Base-by-base conservation (phyloP, 176 grass and related monocot genomes). In the Hsuehochloa calcarea region DNA sequence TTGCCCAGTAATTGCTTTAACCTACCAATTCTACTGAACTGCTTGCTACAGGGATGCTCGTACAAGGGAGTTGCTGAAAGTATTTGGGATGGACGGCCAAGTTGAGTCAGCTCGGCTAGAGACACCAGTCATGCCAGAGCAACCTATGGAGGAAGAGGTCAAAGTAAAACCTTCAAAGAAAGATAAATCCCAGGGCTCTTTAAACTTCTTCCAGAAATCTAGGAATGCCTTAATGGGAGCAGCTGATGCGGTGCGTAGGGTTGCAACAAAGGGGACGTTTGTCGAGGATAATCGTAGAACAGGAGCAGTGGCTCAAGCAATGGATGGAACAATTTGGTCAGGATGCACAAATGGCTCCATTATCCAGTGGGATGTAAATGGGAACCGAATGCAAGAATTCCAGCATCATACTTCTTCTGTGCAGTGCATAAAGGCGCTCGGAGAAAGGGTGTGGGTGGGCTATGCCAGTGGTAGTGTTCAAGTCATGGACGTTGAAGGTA, bases 131-230 rank as follows among this genome's bases (percentile, higher is more conserved):
- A 89, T 90, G 92, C 80, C 90, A 79, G 87, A 94, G 71, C 85
- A 91, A 87, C 86, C 90, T 76, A 62, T 85, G 44, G 95, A 98
- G 73, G 95, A 98, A 77, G 93, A 95, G 70, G 80, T 95, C 69
- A 98, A 98, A 86, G 69, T 61, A 31, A 98, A 98, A 78, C 83
- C 91, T 46, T 87, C 95, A 16, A 98, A 95, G 83, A 98, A 93
- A 68, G 95, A 98, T 25, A 98, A 90, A 69, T 95, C 95, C 19
- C 88, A 95, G 55, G 94, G 90, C 25, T 90, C 92, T 68, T 85
- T 94, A 56, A 98, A 93, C 76, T 95, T 98, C 87, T 93, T 98
- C 72, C 93, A 98, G 54, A 94, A 94, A 75, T 98, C 95, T 85
- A 84, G 93, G 64, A 98, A 98, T 87, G 95, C 89, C 76, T 77